phyloP scores from a whole-genome alignment of 345 rosid genomes.

The Boechera divaricarpa region DNA sequence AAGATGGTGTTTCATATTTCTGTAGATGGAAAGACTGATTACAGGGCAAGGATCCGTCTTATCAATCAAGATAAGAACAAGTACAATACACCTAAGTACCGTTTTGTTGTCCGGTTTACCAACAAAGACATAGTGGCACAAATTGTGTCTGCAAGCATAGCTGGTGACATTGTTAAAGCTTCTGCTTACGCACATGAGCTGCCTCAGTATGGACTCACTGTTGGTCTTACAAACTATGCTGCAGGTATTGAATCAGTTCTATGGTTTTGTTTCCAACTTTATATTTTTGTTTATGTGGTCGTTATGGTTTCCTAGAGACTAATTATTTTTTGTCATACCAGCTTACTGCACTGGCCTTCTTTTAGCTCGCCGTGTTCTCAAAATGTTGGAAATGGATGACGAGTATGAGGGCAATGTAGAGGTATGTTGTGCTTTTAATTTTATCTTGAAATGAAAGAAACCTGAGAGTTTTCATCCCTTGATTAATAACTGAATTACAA shows the following conservation, averaged over 20 bases:
- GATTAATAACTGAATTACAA: not conserved
- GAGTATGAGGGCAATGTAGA: slow-evolving; percentile 37
- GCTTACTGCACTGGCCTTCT: slow-evolving; percentile 41
- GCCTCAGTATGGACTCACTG: slow-evolving; percentile 32
- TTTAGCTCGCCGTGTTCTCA: slow-evolving; percentile 39
- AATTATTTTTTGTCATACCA: not conserved
- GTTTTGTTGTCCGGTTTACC: slow-evolving; percentile 71
- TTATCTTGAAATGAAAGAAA: not conserved
- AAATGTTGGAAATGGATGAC: slow-evolving; percentile 42
- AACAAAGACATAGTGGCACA: slow-evolving; percentile 40
- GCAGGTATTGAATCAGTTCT: slow-evolving; percentile 7
- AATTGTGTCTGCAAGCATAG: slow-evolving; percentile 38
- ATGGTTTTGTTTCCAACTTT: not conserved
- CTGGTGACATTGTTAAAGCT: slow-evolving; percentile 39
- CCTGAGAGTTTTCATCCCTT: not conserved
- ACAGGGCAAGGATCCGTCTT: slow-evolving; percentile 66
- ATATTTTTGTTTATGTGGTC: not conserved
- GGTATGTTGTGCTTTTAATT: slow-evolving; percentile 15
- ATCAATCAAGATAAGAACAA: slow-evolving; percentile 41
- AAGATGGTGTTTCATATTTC: not conserved
- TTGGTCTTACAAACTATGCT: slow-evolving; percentile 37
- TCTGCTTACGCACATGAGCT: slow-evolving; percentile 41
- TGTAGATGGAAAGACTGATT: slow-evolving; percentile 86
- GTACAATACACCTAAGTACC: slow-evolving; percentile 41
- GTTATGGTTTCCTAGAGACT: not conserved